Evolutionary conservation across 768 basidiomycete genomes (phyloP).

Genomic region (Steccherinum ochraceum): DNA sequence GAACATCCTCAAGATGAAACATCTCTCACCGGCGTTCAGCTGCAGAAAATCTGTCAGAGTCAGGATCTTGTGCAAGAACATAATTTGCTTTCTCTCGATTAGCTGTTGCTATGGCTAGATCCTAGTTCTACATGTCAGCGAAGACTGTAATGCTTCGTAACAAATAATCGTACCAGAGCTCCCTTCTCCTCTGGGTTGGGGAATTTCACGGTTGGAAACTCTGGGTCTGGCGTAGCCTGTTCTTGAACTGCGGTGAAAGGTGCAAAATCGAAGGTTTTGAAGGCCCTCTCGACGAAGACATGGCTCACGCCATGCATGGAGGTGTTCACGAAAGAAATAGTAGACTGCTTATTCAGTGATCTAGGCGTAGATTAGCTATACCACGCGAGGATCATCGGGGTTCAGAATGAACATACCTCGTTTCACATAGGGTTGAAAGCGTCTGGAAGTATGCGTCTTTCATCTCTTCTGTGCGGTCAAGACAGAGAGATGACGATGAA

Average conservation of each 20-base stretch:
- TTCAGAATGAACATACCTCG: constrained; percentile 15
- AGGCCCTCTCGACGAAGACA: constrained; percentile 49
- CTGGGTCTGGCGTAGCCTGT: constrained; percentile 72
- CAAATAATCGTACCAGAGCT: constrained; percentile 6
- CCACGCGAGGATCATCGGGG: background rate
- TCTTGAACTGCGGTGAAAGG: constrained; percentile 54
- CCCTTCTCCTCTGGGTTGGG: constrained; percentile 93
- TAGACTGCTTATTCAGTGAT: constrained; percentile 26
- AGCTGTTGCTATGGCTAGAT: constrained; percentile 65
- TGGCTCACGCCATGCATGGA: constrained; percentile 90
- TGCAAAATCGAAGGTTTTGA: constrained; percentile 52
- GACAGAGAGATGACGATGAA: constrained; percentile 35
- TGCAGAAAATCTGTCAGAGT: constrained; percentile 77
- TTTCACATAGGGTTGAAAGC: constrained; percentile 21
- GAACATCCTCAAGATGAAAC: background rate
- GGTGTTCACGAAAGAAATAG: constrained; percentile 72
- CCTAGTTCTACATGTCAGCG: constrained; percentile 40
- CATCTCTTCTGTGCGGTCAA: constrained; percentile 56
- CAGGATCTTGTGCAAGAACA: constrained; percentile 86
- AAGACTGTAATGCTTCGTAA: background rate
- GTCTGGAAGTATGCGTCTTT: constrained; percentile 49
- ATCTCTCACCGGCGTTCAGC: constrained; percentile 51
- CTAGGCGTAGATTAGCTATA: constrained; percentile 3
- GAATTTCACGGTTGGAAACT: constrained; percentile 79
- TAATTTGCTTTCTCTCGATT: constrained; percentile 45